Percentiles rank a stretch among this genome's conserved stretches.
Evolutionary conservation across 805 yeast species (phyloP).

Genomic region (Maudiozyma saulgeensis): DNA sequence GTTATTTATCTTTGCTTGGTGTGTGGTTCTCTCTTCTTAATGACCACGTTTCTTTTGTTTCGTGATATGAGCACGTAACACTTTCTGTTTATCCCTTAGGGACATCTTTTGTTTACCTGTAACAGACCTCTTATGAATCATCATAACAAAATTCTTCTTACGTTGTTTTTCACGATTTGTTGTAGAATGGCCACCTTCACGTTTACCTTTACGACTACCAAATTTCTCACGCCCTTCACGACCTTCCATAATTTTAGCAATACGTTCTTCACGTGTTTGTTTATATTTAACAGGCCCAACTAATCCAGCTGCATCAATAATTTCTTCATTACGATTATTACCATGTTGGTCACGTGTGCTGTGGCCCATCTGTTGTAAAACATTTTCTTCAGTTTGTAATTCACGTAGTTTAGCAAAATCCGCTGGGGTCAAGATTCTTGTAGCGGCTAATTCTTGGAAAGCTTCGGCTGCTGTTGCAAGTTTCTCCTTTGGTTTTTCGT

Average conservation of each 20-base stretch:
- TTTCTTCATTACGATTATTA: constrained; percentile 54
- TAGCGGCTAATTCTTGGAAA: constrained; percentile 53
- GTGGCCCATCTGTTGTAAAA: constrained; percentile 65
- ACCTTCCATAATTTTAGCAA: constrained; percentile 82
- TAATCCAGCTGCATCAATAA: constrained; percentile 68
- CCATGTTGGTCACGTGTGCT: constrained; percentile 2
- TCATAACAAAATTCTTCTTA: constrained; percentile 98
- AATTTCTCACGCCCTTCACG: constrained; percentile 86
- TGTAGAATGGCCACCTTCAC: constrained; percentile 70
- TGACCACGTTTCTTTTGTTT: constrained; percentile 85
- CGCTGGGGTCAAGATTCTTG: constrained; percentile 87
- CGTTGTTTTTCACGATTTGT: constrained; percentile 94
- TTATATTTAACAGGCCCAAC: constrained; percentile 70
- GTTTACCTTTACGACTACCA: constrained; percentile 80
- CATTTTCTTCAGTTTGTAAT: constrained; percentile 73
- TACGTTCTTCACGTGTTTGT: constrained; percentile 81
- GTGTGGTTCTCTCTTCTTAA: neutral
- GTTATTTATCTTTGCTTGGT: too few species aligned
- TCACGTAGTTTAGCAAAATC: constrained; percentile 95
- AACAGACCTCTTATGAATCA: constrained; percentile 89
- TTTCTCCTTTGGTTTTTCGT: constrained; percentile 14
- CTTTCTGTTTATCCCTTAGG: constrained; percentile 81
- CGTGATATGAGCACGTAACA: constrained; percentile 73
- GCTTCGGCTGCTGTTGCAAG: constrained; percentile 28
- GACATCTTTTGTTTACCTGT: constrained; percentile 90